Evolutionary conservation across 2,329 filamentous ascomycete species (phyloP), one percentile per base, ranked within the genome.

Genomic region (Cytospora mali): DNA sequence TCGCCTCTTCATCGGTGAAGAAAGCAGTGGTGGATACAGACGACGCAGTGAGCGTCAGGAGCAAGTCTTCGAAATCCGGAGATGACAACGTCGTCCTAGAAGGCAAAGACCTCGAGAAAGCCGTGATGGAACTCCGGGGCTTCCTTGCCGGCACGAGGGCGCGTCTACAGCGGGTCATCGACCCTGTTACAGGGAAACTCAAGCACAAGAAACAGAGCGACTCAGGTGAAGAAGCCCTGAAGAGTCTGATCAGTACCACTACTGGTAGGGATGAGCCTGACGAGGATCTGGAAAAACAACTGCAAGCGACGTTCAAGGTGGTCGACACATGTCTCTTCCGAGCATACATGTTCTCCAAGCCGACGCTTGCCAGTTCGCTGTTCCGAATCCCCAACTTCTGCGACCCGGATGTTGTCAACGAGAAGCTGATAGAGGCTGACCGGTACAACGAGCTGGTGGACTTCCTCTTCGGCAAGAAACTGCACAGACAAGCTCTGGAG

Each of bases 361-460:
- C 95, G 5, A 87, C 89, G 6, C 81, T 99, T 13, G 93, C 93
- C 4, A 91, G 91, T 2, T 92, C 93, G 0, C 83, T 99, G 0
- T 98, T 99, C 78, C 92, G 95, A 27, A 92, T 98, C 57, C 89
- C 93, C 72, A 99, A 99, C 74, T 98, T 97, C 73, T 98, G 95
- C 74, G 94, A 99, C 70, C 94, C 95, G 0, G 89, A 92, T 31
- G 95, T 98, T 3, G 94, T 99, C 25, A 95, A 97, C 72, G 91
- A 97, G 75, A 93, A 93, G 70, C 80, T 99, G 5, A 87, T 97
- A 64, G 92, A 97, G 73, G 92, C 89, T 48, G 91, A 91, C 62
- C 87, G 93, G 33, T 97, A 96, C 75, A 94, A 89, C 57, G 94
- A 98, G 76, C 80, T 99, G 1, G 93, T 99, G n/a, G 94, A 98